Percentiles rank a stretch among this genome's conserved stretches.
Evolutionary conservation across 306 rosid genomes (phyloP).

Genomic region (Dalbergia cochinchinensis): DNA sequence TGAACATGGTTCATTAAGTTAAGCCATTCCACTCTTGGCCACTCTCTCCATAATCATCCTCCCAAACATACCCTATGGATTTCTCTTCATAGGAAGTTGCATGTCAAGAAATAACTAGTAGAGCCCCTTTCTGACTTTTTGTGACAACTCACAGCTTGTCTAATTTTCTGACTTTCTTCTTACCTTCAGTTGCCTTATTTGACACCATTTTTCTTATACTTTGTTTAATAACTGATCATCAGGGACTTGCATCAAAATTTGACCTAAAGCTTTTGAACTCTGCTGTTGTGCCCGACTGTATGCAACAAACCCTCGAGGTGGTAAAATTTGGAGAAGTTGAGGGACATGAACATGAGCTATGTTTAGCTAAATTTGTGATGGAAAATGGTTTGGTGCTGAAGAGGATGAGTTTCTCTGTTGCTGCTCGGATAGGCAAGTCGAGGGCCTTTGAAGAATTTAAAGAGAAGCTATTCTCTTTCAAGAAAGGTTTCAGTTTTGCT

Average conservation of each 20-base stretch:
- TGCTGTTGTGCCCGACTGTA: slow-evolving; percentile 15
- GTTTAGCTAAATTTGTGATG: slow-evolving; percentile 31
- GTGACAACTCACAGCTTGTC: not conserved
- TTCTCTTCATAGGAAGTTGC: too few relatives aligned
- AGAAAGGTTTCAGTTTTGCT: slow-evolving; percentile 4
- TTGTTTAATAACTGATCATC: not conserved
- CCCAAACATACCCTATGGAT: too few relatives aligned
- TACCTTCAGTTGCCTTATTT: not conserved
- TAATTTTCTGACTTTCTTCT: not conserved
- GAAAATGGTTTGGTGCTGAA: slow-evolving; percentile 27
- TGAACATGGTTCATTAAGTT: too few relatives aligned
- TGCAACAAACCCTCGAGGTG: slow-evolving; percentile 12
- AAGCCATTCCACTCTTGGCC: too few relatives aligned
- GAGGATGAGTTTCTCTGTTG: slow-evolving; percentile 25
- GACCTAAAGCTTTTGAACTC: not conserved
- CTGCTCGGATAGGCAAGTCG: accelerated
- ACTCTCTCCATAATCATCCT: too few relatives aligned
- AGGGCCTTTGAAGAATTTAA: slow-evolving; percentile 5
- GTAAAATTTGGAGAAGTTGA: slow-evolving; percentile 14
- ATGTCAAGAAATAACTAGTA: too few relatives aligned
- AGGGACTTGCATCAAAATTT: slow-evolving; percentile 3
- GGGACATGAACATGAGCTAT: not conserved
- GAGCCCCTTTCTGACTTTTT: not conserved
- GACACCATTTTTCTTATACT: too few relatives aligned
- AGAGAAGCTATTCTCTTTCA: slow-evolving; percentile 27